Base-by-base conservation (phyloP, 495 filamentous ascomycete species). In the Acidomyces sp. region DNA sequence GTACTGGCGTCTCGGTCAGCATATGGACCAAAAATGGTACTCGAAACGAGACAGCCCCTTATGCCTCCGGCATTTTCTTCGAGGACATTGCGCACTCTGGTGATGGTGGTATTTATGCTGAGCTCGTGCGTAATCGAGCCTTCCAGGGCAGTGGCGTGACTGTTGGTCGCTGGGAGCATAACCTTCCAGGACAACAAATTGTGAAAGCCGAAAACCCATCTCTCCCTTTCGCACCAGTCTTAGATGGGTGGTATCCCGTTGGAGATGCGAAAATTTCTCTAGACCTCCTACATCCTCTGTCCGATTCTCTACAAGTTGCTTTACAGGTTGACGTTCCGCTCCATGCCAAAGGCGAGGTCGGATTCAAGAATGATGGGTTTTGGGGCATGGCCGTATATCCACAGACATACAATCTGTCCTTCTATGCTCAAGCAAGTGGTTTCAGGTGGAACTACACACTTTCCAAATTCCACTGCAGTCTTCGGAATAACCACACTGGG, bases 71-170 rank as follows among this genome's bases (percentile, higher is more conserved):
- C 25, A 55, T 48, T 42, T 12, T 55, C 41, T 13, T 42, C n/a
- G 27, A 78, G 70, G 76, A 80, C 53, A 78, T 79, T 59, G 74
- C 79, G 55, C 75, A 81, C 54, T 80, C 74, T 21, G 78, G 78
- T 5, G 80, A 84, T 53, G 80, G 80, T 4, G 80, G 80, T 15
- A 71, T 84, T 27, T 82, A 85, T 45, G 80, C 75, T 26, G 78
- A 85, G 49, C 56, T 85, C 10, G 72, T 84, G 18, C 63, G 62
- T 15, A 85, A 85, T 57, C 71, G 79, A 30, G 80, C 78, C 12
- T 83, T 85, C 43, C 72, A 78, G 52, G 70, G 70, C 41, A 28
- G 16, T 12, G 18, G 24, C 6, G 22, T 23, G 27, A 43, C 26
- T 16, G 28, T 31, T 12, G 31, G 26, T 21, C 33, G 16, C 18